phyloP scores from a whole-genome alignment of 2,329 filamentous ascomycete species.

The Exophiala lecanii-corni region DNA sequence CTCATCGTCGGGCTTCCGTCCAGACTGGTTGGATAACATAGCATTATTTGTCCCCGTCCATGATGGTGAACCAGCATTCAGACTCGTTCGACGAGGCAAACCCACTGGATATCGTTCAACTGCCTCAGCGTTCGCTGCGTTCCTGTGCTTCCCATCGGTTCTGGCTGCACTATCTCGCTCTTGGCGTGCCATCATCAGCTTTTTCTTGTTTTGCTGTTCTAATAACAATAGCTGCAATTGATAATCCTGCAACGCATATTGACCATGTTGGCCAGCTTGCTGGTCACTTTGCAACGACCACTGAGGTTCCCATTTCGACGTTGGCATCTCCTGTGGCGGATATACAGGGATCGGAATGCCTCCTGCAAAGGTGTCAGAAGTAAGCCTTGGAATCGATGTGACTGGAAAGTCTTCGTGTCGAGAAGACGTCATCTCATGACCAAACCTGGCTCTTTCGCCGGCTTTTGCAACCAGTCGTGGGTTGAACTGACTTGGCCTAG shows the following conservation, averaged over 20 bases:
- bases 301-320: too few relatives aligned
- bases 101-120: too few relatives aligned
- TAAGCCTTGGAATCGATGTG: neutral
- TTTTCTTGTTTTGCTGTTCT: conserved; percentile 65
- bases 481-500: neutral
- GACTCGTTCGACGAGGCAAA: too few relatives aligned
- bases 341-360: too few relatives aligned
- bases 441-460: neutral
- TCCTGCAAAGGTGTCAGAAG: too few relatives aligned
- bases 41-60: too few relatives aligned
- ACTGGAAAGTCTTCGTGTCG: neutral
- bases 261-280: conserved; percentile 43
- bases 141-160: conserved; percentile 45
- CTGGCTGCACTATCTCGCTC: conserved; percentile 60
- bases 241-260: conserved; percentile 65
- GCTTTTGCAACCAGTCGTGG: neutral
- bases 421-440: neutral
- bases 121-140: conserved; percentile 62
- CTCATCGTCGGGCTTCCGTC: too few relatives aligned
- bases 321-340: too few relatives aligned
- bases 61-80: too few relatives aligned
- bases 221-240: conserved; percentile 67
- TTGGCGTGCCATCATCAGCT: conserved; percentile 61
- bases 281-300: conserved; percentile 38
- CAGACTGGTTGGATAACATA: too few relatives aligned